A percentile compares a stretch with the other conserved stretches of the same genome.
phyloP scores from a whole-genome alignment of 257 asterid species.

The Apocynum venetum region DNA sequence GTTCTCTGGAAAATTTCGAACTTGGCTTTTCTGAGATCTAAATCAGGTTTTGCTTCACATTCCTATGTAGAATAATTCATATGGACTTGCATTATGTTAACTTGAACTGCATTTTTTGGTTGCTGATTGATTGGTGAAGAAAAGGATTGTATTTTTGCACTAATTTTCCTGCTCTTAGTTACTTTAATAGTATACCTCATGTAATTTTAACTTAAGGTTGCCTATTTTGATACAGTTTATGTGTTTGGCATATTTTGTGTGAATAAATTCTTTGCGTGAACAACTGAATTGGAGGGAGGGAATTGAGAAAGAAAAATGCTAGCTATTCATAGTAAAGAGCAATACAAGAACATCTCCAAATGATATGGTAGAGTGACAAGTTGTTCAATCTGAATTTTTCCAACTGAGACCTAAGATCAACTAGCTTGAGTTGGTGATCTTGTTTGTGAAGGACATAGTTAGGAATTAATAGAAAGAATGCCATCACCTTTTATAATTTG shows the following conservation, averaged over 20 bases:
- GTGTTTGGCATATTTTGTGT: not conserved
- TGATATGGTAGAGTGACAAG: not conserved
- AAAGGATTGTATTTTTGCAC: not conserved
- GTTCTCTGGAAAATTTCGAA: too few relatives aligned
- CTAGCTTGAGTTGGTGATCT: not conserved
- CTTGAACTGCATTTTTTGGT: not conserved
- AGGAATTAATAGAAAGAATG: not conserved
- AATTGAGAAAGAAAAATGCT: not conserved
- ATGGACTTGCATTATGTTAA: too few relatives aligned
- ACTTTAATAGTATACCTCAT: not conserved
- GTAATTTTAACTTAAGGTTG: not conserved
- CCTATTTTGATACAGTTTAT: not conserved
- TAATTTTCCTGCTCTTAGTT: not conserved
- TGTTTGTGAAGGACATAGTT: not conserved
- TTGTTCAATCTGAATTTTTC: not conserved
- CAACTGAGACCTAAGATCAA: not conserved
- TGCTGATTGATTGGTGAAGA: not conserved
- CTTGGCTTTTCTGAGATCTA: too few relatives aligned
- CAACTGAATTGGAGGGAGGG: not conserved
- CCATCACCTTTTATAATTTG: not conserved
- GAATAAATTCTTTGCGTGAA: too few relatives aligned
- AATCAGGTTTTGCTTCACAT: too few relatives aligned
- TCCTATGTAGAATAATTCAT: too few relatives aligned
- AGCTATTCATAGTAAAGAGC: not conserved
- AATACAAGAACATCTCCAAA: not conserved